Evolutionary conservation across 2,329 filamentous ascomycete species (phyloP).

Genomic region (Aspergillus udagawae): DNA sequence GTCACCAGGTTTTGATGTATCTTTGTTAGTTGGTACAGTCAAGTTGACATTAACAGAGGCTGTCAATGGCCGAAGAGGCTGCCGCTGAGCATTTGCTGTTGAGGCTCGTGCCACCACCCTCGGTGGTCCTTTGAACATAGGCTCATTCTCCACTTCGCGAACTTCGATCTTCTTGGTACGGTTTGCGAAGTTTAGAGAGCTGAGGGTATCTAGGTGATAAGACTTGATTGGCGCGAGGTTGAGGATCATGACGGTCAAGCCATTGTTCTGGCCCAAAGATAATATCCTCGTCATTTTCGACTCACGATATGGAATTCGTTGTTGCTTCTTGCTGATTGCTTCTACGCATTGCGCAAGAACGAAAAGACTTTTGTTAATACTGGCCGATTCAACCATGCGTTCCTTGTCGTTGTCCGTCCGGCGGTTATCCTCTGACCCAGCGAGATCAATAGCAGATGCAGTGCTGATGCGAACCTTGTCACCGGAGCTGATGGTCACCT

Average conservation of each 20-base stretch:
- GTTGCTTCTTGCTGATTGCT: conserved; percentile 73
- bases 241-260: conserved; percentile 92
- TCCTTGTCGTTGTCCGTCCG: conserved; percentile 92
- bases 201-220: conserved; percentile 90
- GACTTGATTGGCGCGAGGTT: conserved; percentile 88
- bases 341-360: conserved; percentile 94
- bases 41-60: conserved; percentile 71
- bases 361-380: conserved; percentile 96
- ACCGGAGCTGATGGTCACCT: conserved; percentile 71
- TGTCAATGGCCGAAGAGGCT: conserved; percentile 73
- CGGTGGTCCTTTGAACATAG: conserved; percentile 74
- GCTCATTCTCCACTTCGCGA: conserved; percentile 91
- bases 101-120: conserved; percentile 45
- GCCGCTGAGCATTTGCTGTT: conserved; percentile 54
- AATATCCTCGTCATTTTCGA: conserved; percentile 97
- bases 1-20: conserved; percentile 51
- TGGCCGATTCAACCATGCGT: conserved; percentile 87
- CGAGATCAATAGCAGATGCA: conserved; percentile 89
- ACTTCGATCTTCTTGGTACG: conserved; percentile 95
- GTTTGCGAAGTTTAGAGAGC: conserved; percentile 91
- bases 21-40: conserved; percentile 50
- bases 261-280: conserved; percentile 88
- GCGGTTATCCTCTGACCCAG: conserved; percentile 92
- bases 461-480: conserved; percentile 70
- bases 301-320: conserved; percentile 84